phyloP scores from a whole-genome alignment of 192 early-diverging fungal genomes.

The Linnemannia hyalina region DNA sequence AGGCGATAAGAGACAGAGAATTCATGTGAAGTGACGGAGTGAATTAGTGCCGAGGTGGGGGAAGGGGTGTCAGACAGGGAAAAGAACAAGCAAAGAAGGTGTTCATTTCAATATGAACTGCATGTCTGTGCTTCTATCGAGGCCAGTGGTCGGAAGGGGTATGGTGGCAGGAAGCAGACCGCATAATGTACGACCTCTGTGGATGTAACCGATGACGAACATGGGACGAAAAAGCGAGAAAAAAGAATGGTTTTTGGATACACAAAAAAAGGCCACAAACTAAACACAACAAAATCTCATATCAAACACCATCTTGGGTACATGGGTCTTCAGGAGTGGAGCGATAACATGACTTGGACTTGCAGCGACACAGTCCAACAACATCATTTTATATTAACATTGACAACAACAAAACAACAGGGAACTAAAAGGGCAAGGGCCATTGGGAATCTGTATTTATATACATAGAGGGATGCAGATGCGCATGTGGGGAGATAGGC shows the following conservation, averaged over 20 bases:
- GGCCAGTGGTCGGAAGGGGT: neutral
- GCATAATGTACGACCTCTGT: neutral
- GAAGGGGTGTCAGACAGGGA: neutral
- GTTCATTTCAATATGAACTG: neutral
- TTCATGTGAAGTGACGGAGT: neutral
- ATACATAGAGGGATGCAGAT: neutral
- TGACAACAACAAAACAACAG: neutral
- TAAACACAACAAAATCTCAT: neutral
- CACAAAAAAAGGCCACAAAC: neutral
- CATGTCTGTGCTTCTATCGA: neutral
- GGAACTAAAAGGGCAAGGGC: constrained; percentile 4
- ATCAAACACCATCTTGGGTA: neutral
- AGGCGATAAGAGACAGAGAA: neutral
- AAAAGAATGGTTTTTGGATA: neutral
- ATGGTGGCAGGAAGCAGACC: neutral
- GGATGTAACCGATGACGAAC: neutral
- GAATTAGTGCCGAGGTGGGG: neutral
- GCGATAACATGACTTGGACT: constrained; percentile 3
- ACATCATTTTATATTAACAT: neutral
- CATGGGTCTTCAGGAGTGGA: neutral
- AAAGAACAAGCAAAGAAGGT: neutral
- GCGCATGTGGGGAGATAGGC: neutral
- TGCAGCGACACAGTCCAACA: neutral
- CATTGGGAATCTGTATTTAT: constrained; percentile 24
- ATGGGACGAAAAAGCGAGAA: neutral